Evolutionary conservation across 257 asterid genomes (phyloP), one percentile per base, ranked within the genome.

Genomic region (Verbascum thapsus): DNA sequence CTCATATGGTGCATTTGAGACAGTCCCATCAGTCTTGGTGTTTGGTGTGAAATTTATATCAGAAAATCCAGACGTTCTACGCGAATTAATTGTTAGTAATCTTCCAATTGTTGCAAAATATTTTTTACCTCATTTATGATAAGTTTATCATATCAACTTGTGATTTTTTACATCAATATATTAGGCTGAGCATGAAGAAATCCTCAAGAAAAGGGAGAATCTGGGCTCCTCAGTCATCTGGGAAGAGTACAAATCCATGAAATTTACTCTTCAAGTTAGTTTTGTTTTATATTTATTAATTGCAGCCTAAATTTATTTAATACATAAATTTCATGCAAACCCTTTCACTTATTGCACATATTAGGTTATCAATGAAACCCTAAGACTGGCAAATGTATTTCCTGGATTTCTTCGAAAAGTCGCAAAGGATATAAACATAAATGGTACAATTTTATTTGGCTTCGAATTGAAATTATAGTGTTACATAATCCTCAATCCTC

Each of bases 191-290:
- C 72, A 69, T 8, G 80, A 74, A 16, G 72, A 45, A 10, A 74
- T 74, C 38, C 53, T 69, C 10, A 54, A 15, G 19, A 69, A 53
- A 8, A 69, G 75, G 41, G 5, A 52, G 20, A 65, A 26, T 35
- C 9, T 20, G 22, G 55, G 53, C 32, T 50, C 80, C 1, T 19
- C 45, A 5, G 10, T 64, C 12, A 56, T 69, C 0, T 74, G 80
- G 80, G 72, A 70, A 13, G 76, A 69, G 18, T 69, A 69, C 9
- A 74, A 69, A 52, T 74, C 76, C 13, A 74, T 74, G 80, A 69
- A 76, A 20, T 74, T 74, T 42, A 74, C 80, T 19, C 80, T 63
- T 10, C 68, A 63, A 34, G 68, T 48, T 1, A 48, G 57, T 62
- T 41, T 61, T 15, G 4, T 26, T 26, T 26, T 26, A 26, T 5